Evolutionary conservation across 2,329 filamentous ascomycete genomes (phyloP).

Genomic region (Magnaporthales sp.): DNA sequence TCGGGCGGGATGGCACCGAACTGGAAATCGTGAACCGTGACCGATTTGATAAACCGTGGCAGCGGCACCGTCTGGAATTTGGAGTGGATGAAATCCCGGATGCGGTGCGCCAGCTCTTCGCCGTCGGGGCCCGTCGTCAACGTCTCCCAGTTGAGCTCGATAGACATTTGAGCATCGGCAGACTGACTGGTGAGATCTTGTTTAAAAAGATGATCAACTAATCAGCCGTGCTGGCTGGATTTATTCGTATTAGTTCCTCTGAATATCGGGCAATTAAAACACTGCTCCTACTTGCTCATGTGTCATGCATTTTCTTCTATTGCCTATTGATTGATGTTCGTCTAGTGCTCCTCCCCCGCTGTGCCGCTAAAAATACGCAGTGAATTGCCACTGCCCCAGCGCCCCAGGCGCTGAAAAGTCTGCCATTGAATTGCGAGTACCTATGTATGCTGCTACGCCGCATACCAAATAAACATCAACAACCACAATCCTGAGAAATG

Average conservation of each 20-base stretch:
- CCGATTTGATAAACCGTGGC: conserved; percentile 92
- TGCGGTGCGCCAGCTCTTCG: conserved; percentile 70
- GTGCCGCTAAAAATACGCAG: background rate
- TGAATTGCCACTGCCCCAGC: background rate
- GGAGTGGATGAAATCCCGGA: conserved; percentile 89
- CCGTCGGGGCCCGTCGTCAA: conserved; percentile 87
- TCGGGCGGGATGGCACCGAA: conserved; percentile 78
- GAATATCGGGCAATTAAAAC: background rate
- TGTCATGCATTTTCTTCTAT: background rate
- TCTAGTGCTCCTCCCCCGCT: background rate
- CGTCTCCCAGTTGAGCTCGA: conserved; percentile 94
- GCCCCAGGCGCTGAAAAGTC: background rate
- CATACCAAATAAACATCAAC: background rate
- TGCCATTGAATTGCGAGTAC: background rate
- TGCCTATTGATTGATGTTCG: background rate
- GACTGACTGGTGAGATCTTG: background rate
- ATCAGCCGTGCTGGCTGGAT: background rate
- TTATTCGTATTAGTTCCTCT: background rate
- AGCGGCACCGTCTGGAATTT: conserved; percentile 89
- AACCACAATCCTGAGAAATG: background rate
- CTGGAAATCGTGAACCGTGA: conserved; percentile 88
- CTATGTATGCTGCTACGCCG: background rate
- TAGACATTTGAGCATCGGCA: conserved; percentile 59
- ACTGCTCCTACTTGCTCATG: background rate
- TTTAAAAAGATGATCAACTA: background rate